Conservation (phyloP, 2,329 filamentous ascomycete genomes). For the Penicillium aurantiogriseum region DNA sequence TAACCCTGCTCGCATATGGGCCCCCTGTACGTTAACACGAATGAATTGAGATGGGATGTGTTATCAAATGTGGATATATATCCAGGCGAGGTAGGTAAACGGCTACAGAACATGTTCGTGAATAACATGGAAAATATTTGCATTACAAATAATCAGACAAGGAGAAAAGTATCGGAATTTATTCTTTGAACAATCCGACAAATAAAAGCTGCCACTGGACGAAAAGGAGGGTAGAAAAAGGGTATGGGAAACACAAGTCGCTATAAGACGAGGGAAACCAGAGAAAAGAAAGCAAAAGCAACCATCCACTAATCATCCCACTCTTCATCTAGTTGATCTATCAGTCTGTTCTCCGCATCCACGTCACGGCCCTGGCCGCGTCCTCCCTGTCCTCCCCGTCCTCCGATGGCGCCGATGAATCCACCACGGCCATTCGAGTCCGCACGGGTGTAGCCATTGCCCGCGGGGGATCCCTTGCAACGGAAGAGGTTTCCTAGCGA, state of each 20-base stretch:
- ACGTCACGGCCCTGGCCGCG: conserved; percentile 36
- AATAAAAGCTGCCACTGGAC: not conserved
- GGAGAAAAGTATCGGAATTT: too few species aligned
- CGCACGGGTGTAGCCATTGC: conserved; percentile 36
- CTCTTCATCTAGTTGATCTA: conserved; percentile 94
- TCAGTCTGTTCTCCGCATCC: conserved; percentile 89
- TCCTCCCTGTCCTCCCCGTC: conserved; percentile 26
- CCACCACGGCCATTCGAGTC: conserved; percentile 27
- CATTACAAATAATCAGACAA: not conserved
- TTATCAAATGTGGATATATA: not conserved
- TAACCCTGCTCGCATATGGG: not conserved
- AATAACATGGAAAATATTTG: not conserved
- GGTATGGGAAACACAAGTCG: not conserved
- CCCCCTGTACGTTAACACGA: not conserved
- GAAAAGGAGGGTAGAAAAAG: not conserved
- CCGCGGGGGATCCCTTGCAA: conserved; percentile 31
- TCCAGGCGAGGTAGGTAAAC: not conserved
- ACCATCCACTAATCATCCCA: conserved; percentile 69
- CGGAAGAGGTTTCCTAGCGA: conserved; percentile 44
- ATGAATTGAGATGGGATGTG: not conserved
- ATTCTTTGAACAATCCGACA: not conserved
- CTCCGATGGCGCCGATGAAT: conserved; percentile 38
- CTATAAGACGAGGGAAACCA: not conserved
- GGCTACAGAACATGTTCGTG: not conserved
- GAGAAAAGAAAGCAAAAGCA: not conserved